Percentiles rank a stretch among this genome's conserved stretches.
Evolutionary conservation across 257 asterid species (phyloP).

Genomic region (Paulownia fortunei): DNA sequence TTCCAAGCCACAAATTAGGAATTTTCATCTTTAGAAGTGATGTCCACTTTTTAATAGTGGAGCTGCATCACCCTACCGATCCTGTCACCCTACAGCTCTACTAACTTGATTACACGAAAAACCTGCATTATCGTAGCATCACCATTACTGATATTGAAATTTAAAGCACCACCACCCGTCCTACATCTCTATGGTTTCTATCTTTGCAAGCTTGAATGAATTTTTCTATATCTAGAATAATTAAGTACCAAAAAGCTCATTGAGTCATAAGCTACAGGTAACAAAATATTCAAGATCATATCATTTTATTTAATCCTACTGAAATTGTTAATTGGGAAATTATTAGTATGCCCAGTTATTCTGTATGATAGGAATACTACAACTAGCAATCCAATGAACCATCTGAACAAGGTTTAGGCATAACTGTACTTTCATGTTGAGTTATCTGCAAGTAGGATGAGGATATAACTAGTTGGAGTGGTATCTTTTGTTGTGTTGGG

Average conservation of each 20-base stretch:
- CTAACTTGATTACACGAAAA: no score
- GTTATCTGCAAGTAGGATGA: conserved; percentile 14
- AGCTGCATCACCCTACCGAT: no score
- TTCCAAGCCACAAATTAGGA: no score
- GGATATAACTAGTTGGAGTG: conserved; percentile 10
- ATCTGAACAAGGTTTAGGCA: conserved; percentile 4
- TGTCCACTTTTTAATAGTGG: no score
- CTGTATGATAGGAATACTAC: background rate
- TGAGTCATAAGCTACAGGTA: background rate
- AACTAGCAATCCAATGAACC: background rate
- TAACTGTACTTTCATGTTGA: background rate
- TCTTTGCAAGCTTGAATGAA: background rate
- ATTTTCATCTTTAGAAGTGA: no score
- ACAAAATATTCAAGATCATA: no score
- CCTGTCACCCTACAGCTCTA: no score
- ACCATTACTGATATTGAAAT: background rate
- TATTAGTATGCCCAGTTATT: background rate
- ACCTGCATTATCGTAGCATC: background rate
- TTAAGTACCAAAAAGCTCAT: no score
- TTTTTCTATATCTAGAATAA: background rate
- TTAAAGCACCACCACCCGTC: background rate
- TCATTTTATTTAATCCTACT: no score
- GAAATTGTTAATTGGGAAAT: background rate
- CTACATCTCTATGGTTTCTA: background rate
- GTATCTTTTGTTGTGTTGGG: background rate